Percentiles rank a stretch among this genome's conserved stretches.
Evolutionary conservation across 768 basidiomycete genomes (phyloP).

Genomic region (Panellus pusillus): DNA sequence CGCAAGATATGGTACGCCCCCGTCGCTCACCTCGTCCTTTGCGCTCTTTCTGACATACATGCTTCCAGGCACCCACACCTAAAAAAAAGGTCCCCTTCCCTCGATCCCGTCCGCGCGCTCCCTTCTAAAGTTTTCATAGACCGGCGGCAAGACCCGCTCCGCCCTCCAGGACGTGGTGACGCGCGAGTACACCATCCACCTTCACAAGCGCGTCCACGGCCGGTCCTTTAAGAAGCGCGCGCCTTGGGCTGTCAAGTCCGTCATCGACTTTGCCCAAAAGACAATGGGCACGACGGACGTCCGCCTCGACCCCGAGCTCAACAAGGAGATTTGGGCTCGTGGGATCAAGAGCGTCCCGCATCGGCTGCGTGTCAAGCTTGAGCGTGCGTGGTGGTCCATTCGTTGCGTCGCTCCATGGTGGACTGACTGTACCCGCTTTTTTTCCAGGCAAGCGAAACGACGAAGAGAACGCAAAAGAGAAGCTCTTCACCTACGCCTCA

Average conservation of each 20-base stretch:
- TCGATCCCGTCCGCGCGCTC: constrained; percentile 2
- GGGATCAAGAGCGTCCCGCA: constrained; percentile 95
- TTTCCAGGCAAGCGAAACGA: constrained; percentile 92
- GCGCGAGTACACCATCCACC: constrained; percentile 97
- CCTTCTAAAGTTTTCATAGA: constrained; percentile 33
- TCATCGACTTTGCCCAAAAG: constrained; percentile 88
- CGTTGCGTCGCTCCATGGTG: neutral
- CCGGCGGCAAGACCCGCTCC: constrained; percentile 87
- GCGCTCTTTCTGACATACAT: neutral
- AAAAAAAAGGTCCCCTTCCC: constrained; percentile 55
- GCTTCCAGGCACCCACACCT: constrained; percentile 45
- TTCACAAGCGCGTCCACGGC: constrained; percentile 93
- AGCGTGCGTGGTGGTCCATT: constrained; percentile 60
- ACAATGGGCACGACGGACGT: constrained; percentile 96
- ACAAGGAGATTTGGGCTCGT: constrained; percentile 92
- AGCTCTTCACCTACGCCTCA: constrained; percentile 89
- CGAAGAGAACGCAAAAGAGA: constrained; percentile 98
- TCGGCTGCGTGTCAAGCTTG: constrained; percentile 89
- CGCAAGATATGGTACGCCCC: constrained; percentile 67
- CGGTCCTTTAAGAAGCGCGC: constrained; percentile 97
- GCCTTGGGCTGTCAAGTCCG: constrained; percentile 93
- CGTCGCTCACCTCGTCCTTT: neutral
- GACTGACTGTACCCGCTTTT: neutral
- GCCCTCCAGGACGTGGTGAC: constrained; percentile 98
- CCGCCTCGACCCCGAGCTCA: constrained; percentile 91